Evolutionary conservation across 2,329 filamentous ascomycete species (phyloP).

Genomic region (Monosporascus sp.): DNA sequence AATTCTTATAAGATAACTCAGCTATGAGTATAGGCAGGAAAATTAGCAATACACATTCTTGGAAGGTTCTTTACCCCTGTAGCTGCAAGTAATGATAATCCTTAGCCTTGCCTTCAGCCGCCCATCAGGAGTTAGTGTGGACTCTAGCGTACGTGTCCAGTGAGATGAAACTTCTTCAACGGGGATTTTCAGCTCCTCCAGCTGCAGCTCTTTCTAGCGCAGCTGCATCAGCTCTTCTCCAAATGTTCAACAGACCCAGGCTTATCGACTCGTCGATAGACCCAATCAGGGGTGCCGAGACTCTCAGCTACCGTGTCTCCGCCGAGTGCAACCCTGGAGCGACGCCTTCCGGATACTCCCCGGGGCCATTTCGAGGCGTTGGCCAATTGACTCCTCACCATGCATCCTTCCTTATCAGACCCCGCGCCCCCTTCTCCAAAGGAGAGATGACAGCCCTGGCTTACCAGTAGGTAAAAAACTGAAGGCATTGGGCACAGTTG

Average conservation of each 20-base stretch:
- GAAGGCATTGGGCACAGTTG: no score
- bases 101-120: not conserved
- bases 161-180: not conserved
- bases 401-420: no score
- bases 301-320: not conserved
- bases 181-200: not conserved
- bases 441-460: no score
- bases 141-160: not conserved
- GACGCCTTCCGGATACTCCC: no score
- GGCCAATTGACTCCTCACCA: no score
- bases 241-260: not conserved
- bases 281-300: not conserved
- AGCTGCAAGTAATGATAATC: no score
- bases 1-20: no score
- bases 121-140: not conserved
- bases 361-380: no score
- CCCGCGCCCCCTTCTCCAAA: no score
- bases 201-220: not conserved
- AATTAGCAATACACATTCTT: not conserved
- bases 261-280: no score
- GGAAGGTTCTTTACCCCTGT: not conserved
- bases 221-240: not conserved
- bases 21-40: conserved; percentile 73
- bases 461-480: no score
- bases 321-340: no score